Percentiles rank a stretch among this genome's conserved stretches.
phyloP scores from a whole-genome alignment of 2,329 filamentous ascomycete genomes.

The Claviceps pazoutovae region DNA sequence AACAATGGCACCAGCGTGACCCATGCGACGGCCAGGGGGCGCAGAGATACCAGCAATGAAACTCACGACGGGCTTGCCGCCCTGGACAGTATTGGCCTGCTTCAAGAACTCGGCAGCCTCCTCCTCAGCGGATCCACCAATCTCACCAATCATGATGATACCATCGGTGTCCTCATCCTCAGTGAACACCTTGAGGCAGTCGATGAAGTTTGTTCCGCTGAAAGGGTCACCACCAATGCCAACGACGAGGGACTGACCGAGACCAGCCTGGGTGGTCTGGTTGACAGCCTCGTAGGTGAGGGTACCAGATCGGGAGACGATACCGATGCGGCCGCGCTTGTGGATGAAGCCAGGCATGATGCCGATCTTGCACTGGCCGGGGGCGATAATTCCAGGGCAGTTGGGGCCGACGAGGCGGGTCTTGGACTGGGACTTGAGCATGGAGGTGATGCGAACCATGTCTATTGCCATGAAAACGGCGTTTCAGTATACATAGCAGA shows the following conservation, averaged over 20 bases:
- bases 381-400: constrained; percentile 92
- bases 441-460: constrained; percentile 98
- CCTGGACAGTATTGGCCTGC: constrained; percentile 74
- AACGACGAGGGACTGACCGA: constrained; percentile 95
- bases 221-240: constrained; percentile 98
- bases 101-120: constrained; percentile 94
- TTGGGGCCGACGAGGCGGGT: constrained; percentile 94
- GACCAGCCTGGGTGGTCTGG: constrained; percentile 93
- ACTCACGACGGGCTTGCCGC: constrained; percentile 83
- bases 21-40: constrained; percentile 92
- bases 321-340: constrained; percentile 96
- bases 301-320: constrained; percentile 95
- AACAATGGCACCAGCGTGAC: constrained; percentile 96
- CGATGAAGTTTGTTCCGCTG: constrained; percentile 98
- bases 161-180: constrained; percentile 93
- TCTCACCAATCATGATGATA: constrained; percentile 99
- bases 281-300: constrained; percentile 99
- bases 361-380: constrained; percentile 97
- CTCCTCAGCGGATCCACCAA: constrained; percentile 93
- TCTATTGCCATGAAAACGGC: constrained; percentile 35
- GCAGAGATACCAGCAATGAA: constrained; percentile 98
- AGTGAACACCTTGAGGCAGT: constrained; percentile 95
- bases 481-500: not conserved
- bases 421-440: constrained; percentile 95
- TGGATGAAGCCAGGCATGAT: constrained; percentile 99